Evolutionary conservation across 73 alveolate species (phyloP), one percentile per base, ranked within the genome.

Genomic region (Paramecium biaurelia): DNA sequence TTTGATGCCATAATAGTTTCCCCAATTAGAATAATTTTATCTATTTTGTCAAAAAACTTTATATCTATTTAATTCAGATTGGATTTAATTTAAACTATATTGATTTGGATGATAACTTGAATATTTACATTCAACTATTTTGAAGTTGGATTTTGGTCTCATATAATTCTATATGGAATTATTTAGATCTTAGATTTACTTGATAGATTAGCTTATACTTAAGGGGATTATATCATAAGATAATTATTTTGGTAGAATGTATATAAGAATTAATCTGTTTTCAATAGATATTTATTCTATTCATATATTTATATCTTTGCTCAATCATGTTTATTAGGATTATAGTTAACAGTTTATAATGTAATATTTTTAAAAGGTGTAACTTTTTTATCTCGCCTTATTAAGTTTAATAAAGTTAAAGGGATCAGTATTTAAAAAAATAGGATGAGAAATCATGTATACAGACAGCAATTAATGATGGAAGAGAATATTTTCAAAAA

Each of bases 81-180:
- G 14, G 89, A 76, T 11, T 15, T 76, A 37, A 57, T 76, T 1
- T 57, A 76, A 11, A 24, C 47, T 7, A 37, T 76, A 20, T 6
- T 76, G 24, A 76, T 76, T 76, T 76, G 89, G 89, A 0, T 11
- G 5, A 37, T 76, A 4, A 37, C 47, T 37, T 21, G 38, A 28
- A 20, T 76, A 14, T 38, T 76, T 18, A 38, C 70, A 37, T 76
- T 24, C 18, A 24, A 76, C 14, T 76, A 76, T 41, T 76, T 76
- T 76, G 89, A 76, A 76, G 63, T 76, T 38, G 89, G 89, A 38
- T 42, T 37, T 37, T 76, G 89, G 89, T 76, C 37, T 41, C 89
- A 76, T 76, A 76, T 42, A 20, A 76, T 76, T 15, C 8, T 79
- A 79, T 79, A 79, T 42, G 90, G 90, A 79, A 43, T 79, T 11